These are phyloP conservation scores for Sphagnum magellanicum DNA, from an alignment of 228 moss, liverwort and hornwort species.

Conservation along the genomic window DNA sequence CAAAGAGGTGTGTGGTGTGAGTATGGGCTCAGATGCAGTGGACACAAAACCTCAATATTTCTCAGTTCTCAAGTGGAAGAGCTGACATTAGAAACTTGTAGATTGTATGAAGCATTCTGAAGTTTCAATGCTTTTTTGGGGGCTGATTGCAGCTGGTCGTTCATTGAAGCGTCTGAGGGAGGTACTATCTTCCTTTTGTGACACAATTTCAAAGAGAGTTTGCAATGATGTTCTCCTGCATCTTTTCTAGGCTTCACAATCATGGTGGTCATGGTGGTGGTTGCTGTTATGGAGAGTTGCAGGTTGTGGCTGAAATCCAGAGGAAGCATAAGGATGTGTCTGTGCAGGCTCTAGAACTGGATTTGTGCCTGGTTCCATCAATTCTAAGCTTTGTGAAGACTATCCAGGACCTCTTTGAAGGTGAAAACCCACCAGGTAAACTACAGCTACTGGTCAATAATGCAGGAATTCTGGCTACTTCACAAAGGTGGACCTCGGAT, in stretches of 20 bases:
- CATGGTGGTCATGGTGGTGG: not conserved
- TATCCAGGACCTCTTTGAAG: slow-evolving; percentile 38
- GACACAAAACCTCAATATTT: not conserved
- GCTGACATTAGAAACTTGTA: not conserved
- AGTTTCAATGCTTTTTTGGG: slow-evolving; percentile 1
- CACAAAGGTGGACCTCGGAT: slow-evolving; percentile 59
- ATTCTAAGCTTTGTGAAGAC: slow-evolving; percentile 46
- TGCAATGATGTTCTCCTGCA: not conserved
- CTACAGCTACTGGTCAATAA: slow-evolving; percentile 89
- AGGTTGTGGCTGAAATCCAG: slow-evolving; percentile 41
- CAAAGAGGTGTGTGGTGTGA: not conserved
- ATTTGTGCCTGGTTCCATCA: slow-evolving; percentile 57
- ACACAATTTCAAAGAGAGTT: not conserved
- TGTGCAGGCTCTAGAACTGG: slow-evolving; percentile 59
- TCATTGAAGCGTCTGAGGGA: slow-evolving; percentile 38
- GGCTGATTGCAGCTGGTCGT: slow-evolving; percentile 44
- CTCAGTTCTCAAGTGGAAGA: slow-evolving; percentile 2
- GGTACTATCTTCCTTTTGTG: slow-evolving; percentile 14
- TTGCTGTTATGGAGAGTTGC: not conserved
- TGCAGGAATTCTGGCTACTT: slow-evolving; percentile 74
- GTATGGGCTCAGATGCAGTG: not conserved
- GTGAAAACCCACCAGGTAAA: slow-evolving; percentile 23
- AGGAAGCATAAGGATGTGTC: slow-evolving; percentile 27
- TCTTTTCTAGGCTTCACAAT: not conserved
- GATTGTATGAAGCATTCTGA: not conserved